These are phyloP conservation scores for Colletotrichum plurivorum DNA, from an alignment of 2,329 filamentous ascomycete genomes.

Conservation along the genomic window DNA sequence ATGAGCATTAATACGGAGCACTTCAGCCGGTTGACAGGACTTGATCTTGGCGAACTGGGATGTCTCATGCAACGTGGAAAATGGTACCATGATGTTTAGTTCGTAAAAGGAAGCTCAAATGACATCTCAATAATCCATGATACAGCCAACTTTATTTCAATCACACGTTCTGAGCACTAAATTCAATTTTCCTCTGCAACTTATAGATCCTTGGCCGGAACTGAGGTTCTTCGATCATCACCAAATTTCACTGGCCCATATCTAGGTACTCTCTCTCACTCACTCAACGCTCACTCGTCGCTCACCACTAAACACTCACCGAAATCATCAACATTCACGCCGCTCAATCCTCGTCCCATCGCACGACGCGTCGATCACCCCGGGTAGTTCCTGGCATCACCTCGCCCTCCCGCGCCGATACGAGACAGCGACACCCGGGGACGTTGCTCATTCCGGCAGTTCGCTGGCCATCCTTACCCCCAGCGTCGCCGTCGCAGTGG, in stretches of 20 bases:
- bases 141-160: neutral
- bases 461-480: slow-evolving; percentile 2
- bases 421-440: slow-evolving; percentile 21
- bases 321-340: neutral
- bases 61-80: neutral
- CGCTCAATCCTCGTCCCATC: neutral
- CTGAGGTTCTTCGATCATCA: no score
- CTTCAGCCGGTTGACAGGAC: no score
- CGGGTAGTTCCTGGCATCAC: neutral
- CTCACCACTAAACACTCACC: neutral
- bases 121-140: neutral
- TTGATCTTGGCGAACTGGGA: neutral
- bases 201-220: neutral
- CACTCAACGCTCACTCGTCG: neutral
- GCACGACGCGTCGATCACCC: neutral
- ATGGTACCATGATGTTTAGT: neutral
- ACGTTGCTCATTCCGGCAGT: slow-evolving; percentile 29
- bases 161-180: no score
- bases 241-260: no score
- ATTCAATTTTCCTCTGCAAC: no score
- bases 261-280: no score
- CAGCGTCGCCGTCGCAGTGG: slow-evolving; percentile 18
- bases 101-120: neutral
- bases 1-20: neutral
- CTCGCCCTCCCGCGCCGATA: neutral